phyloP scores from a whole-genome alignment of 495 filamentous ascomycete genomes.

The Schizothecium vesticola region DNA sequence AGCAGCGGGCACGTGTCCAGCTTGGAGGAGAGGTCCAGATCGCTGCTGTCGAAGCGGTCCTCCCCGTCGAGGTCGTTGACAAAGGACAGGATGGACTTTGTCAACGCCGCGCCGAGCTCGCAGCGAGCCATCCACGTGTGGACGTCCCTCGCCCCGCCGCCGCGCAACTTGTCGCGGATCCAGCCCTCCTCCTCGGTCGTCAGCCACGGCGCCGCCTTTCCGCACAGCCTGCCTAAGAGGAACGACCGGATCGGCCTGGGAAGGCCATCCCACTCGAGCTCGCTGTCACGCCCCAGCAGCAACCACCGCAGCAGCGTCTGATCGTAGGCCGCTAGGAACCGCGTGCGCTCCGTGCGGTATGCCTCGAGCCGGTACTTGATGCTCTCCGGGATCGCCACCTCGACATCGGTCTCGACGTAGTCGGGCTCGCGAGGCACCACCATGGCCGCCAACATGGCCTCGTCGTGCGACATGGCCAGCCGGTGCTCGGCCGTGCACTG shows the following conservation, averaged over 20 bases:
- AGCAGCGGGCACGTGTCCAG: neutral
- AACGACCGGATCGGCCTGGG: neutral
- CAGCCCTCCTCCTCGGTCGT: neutral
- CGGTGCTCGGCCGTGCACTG: constrained; percentile 5
- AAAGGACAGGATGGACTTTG: neutral
- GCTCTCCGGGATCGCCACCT: neutral
- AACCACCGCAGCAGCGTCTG: constrained; percentile 1
- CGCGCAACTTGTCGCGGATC: neutral
- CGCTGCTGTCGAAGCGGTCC: neutral
- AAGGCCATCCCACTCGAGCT: constrained; percentile 1
- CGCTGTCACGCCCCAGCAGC: constrained; percentile 1
- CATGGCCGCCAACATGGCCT: neutral
- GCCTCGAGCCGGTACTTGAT: constrained; percentile 1
- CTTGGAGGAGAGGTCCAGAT: neutral
- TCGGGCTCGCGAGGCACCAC: neutral
- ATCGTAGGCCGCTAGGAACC: neutral
- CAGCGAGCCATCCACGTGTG: constrained; percentile 2
- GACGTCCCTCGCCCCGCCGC: neutral
- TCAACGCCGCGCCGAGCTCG: neutral
- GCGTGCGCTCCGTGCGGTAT: neutral
- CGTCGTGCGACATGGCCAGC: neutral
- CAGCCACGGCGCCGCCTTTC: neutral
- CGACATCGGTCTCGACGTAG: neutral
- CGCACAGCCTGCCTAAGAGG: neutral
- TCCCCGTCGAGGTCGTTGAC: neutral